phyloP scores from a whole-genome alignment of 345 rosid genomes.

The Physaria fendleri region DNA sequence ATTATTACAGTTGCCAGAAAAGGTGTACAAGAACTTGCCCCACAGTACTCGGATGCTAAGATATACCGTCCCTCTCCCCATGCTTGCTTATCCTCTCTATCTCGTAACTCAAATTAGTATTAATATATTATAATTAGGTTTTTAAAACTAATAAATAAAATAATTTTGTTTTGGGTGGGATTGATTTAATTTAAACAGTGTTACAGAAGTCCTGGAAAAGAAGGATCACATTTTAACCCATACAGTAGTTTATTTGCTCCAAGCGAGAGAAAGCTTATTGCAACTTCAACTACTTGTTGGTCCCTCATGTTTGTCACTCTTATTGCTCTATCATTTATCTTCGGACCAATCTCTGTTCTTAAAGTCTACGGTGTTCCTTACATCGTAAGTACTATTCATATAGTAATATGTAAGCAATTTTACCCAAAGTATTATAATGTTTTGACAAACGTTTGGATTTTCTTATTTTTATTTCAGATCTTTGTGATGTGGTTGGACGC shows the following conservation, averaged over 20 bases:
- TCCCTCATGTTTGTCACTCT: conserved; percentile 45
- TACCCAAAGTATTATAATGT: too few relatives aligned
- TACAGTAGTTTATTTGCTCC: conserved; percentile 58
- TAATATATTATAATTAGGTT: not conserved
- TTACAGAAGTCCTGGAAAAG: conserved; percentile 89
- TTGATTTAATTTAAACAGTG: too few relatives aligned
- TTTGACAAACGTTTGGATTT: not conserved
- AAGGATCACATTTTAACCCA: conserved; percentile 91
- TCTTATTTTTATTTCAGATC: conserved; percentile 30
- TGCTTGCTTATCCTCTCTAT: conserved; percentile 64
- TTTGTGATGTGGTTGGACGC: conserved; percentile 82
- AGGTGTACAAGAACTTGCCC: conserved; percentile 38
- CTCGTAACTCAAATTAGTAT: conserved; percentile 47
- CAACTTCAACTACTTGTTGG: conserved; percentile 74
- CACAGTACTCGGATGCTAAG: conserved; percentile 38
- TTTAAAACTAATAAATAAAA: not conserved
- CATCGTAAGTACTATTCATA: conserved; percentile 31
- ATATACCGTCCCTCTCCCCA: conserved; percentile 56
- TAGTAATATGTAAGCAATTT: too few relatives aligned
- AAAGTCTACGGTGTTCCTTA: conserved; percentile 75
- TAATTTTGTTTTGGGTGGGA: not conserved
- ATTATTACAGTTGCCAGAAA: conserved; percentile 50
- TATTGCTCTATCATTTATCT: conserved; percentile 27
- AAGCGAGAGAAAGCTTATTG: conserved; percentile 56
- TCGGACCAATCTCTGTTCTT: conserved; percentile 45